A percentile compares a stretch with the other conserved stretches of the same genome.
These are phyloP conservation scores for Sarcomyxa edulis DNA, from an alignment of 768 basidiomycete genomes.

Conservation along the genomic window DNA sequence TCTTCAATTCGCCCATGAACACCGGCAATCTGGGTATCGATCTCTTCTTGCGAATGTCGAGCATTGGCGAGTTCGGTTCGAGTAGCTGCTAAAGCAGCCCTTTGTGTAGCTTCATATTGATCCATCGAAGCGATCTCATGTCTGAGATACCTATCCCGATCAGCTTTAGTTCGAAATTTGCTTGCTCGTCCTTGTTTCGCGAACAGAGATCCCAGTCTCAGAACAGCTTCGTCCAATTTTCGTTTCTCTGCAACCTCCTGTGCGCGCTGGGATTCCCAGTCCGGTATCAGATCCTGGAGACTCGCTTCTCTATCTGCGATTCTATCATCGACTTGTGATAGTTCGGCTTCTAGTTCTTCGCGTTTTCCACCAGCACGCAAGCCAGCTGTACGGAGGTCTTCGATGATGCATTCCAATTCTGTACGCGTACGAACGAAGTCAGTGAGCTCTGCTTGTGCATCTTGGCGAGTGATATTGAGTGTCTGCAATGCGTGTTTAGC, in stretches of 20 bases:
- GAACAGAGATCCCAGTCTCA: conserved; percentile 68
- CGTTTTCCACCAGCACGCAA: conserved; percentile 62
- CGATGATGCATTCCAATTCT: conserved; percentile 79
- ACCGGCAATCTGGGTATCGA: conserved; percentile 54
- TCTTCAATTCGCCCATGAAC: conserved; percentile 62
- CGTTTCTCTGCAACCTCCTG: conserved; percentile 52
- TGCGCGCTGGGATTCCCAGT: conserved; percentile 58
- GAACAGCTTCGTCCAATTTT: conserved; percentile 69
- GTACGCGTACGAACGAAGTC: conserved; percentile 84
- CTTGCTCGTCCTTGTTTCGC: conserved; percentile 87
- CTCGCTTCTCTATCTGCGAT: conserved; percentile 59
- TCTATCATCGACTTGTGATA: conserved; percentile 51
- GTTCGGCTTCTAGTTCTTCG: conserved; percentile 58
- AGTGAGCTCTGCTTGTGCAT: conserved; percentile 77
- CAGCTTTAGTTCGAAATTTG: conserved; percentile 77
- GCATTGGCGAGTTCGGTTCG: conserved; percentile 44
- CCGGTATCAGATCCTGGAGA: conserved; percentile 60
- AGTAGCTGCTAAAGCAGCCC: conserved; percentile 48
- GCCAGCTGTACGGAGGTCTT: conserved; percentile 67
- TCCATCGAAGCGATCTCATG: conserved; percentile 73
- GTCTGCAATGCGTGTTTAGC: conserved; percentile 70
- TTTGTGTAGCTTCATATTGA: conserved; percentile 52
- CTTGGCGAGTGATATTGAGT: conserved; percentile 61
- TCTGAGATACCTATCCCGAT: conserved; percentile 80
- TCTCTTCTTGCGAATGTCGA: conserved; percentile 41